A percentile compares a stretch with the other conserved stretches of the same genome.
Evolutionary conservation across 164 flowering plant genomes (phyloP).

Genomic region (Vitis riparia): DNA sequence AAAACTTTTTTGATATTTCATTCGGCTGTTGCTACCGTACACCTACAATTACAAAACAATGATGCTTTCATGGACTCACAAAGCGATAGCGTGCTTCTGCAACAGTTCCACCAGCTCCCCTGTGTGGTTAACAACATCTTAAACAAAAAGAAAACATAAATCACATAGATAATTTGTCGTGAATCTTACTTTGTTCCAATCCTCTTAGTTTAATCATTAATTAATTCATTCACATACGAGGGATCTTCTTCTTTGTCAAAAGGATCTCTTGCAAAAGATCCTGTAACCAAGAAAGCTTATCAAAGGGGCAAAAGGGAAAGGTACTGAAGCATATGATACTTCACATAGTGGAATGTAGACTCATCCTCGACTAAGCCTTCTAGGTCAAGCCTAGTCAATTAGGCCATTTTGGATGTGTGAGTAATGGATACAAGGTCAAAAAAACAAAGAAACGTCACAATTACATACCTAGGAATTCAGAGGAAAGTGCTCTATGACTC

Average conservation of each 20-base stretch:
- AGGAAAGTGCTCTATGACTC: constrained; percentile 14
- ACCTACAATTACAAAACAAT: constrained; percentile 7
- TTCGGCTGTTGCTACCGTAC: constrained; percentile 5
- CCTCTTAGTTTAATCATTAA: constrained; percentile 4
- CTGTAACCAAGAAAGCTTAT: background rate
- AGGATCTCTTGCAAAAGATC: constrained; percentile 10
- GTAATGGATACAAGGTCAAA: background rate
- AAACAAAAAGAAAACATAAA: no score
- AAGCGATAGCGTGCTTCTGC: constrained; percentile 1
- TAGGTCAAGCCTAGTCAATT: constrained; percentile 25
- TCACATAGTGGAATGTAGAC: constrained; percentile 25
- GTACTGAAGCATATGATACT: constrained; percentile 25
- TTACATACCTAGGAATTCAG: background rate
- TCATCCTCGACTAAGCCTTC: constrained; percentile 27
- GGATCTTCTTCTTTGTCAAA: constrained; percentile 10
- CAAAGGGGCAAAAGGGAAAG: constrained; percentile 5
- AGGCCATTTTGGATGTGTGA: constrained; percentile 11
- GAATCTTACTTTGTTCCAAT: constrained; percentile 6
- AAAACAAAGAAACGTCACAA: background rate
- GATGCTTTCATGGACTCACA: constrained; percentile 6
- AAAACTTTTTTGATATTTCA: background rate
- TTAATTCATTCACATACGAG: background rate
- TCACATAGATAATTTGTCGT: constrained; percentile 2
- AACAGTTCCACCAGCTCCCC: background rate
- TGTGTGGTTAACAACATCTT: no score